These are phyloP conservation scores for Sorghum bicolor DNA, from an alignment of 176 grass and related monocot species.

Conservation along the genomic window Sorghum_bicolor_NCBIv3 NC_012870.2:77079501-77080000, in stretches of 20 bases:
- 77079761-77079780: conserved; percentile 9
- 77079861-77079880: conserved; percentile 83
- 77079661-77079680: conserved; percentile 11
- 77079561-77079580: conserved; percentile 91
- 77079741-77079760: neutral
- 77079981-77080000: conserved; percentile 95
- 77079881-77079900: conserved; percentile 69
- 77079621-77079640: conserved; percentile 68
- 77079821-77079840: conserved; percentile 95
- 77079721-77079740: neutral
- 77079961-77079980: conserved; percentile 98
- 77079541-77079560: conserved; percentile 98
- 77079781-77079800: conserved; percentile 68
- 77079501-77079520: conserved; percentile 95
- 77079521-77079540: conserved; percentile 97
- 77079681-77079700: neutral
- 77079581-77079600: conserved; percentile 36
- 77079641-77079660: conserved; percentile 67
- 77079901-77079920: conserved; percentile 80
- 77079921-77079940: conserved; percentile 88
- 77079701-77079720: neutral
- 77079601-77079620: conserved; percentile 22
- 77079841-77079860: conserved; percentile 77
- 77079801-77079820: conserved; percentile 94
- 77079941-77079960: conserved; percentile 77